A percentile compares a stretch with the other conserved stretches of the same genome.
These are phyloP conservation scores for Trichocladium antarcticum DNA, from an alignment of 495 filamentous ascomycete species.

Conservation along the genomic window DNA sequence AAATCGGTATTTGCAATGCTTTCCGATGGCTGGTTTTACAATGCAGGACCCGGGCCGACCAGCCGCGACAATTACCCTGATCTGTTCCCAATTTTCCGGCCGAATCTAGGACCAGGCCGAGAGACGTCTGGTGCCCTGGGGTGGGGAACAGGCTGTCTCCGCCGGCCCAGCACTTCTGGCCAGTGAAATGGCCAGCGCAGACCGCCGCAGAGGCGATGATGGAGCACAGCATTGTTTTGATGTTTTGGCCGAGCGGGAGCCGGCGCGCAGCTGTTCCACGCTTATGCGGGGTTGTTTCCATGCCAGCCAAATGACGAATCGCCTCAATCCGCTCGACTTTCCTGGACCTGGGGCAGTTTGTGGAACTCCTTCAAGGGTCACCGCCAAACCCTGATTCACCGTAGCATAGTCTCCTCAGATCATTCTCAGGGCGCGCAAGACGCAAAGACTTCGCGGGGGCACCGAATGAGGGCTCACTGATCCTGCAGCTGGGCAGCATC, in stretches of 20 bases:
- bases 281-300: constrained; percentile 12
- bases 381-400: too few species aligned
- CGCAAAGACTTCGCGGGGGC: too few species aligned
- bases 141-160: neutral
- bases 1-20: too few species aligned
- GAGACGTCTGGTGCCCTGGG: neutral
- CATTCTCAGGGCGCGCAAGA: too few species aligned
- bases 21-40: too few species aligned
- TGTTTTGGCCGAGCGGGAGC: constrained; percentile 17
- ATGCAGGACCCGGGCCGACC: too few species aligned
- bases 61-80: too few species aligned
- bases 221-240: constrained; percentile 23
- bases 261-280: neutral
- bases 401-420: too few species aligned
- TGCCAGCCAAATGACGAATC: neutral
- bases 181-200: constrained; percentile 18
- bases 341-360: too few species aligned
- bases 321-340: neutral
- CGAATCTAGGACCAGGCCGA: neutral
- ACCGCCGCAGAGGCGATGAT: too few species aligned
- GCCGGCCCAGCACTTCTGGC: constrained; percentile 4
- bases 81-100: too few species aligned
- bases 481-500: neutral
- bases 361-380: too few species aligned
- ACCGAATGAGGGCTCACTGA: neutral